A percentile compares a stretch with the other conserved stretches of the same genome.
These are phyloP conservation scores for Leccinum huronense DNA, from an alignment of 1,284 basidiomycete species.

Conservation along the genomic window DNA sequence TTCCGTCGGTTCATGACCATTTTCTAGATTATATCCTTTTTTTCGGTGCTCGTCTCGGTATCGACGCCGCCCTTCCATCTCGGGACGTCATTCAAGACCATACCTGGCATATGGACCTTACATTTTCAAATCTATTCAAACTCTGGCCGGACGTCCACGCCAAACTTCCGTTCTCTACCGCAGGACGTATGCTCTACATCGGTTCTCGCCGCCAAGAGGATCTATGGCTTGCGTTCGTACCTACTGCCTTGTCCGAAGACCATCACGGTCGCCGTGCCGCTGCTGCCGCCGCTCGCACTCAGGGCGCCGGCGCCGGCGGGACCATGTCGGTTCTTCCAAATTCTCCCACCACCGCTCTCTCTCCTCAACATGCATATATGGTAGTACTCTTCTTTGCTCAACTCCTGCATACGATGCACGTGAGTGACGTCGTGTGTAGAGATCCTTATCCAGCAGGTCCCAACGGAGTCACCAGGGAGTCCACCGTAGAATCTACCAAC, in stretches of 20 bases:
- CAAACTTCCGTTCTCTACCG: slow-evolving; percentile 5
- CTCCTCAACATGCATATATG: neutral
- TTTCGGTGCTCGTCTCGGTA: neutral
- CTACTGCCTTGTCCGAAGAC: neutral
- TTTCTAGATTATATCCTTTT: slow-evolving; percentile 11
- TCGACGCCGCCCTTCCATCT: slow-evolving; percentile 5
- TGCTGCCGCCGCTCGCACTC: neutral
- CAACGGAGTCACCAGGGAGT: neutral
- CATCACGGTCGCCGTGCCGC: neutral
- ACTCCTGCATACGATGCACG: neutral
- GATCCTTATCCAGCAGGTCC: neutral
- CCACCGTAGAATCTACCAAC: neutral
- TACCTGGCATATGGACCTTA: slow-evolving; percentile 8
- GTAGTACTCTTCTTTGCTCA: slow-evolving; percentile 9
- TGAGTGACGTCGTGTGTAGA: neutral
- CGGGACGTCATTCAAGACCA: neutral
- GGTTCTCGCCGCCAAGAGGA: slow-evolving; percentile 7
- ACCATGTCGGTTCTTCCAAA: too few relatives aligned
- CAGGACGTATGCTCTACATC: slow-evolving; percentile 3
- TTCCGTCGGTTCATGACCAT: neutral
- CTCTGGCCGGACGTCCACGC: slow-evolving; percentile 3
- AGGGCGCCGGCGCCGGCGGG: too few relatives aligned
- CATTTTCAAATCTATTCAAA: slow-evolving; percentile 2
- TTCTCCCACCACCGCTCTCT: slow-evolving; percentile 1
- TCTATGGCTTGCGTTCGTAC: slow-evolving; percentile 10